Evolutionary conservation across 805 yeast species (phyloP), one percentile per base, ranked within the genome.

Genomic region (Myxozyma melibiosi): DNA sequence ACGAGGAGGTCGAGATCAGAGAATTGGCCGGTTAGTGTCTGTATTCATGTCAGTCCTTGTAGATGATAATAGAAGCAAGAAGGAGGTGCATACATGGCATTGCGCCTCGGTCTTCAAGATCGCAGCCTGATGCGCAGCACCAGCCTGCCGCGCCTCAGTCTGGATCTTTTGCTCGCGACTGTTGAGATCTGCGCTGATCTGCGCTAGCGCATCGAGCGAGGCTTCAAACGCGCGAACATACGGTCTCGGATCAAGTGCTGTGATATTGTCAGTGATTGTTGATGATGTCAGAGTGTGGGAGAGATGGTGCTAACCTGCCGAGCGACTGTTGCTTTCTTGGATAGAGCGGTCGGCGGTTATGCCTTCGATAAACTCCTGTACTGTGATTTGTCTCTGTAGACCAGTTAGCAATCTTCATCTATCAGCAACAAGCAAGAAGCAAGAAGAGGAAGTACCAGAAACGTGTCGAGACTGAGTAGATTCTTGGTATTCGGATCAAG

Each of bases 211-310:
- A 44, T 83, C 78, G 43, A 90, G 74, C 2, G 94, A 88, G 1
- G 91, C 83, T 69, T 92, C 97, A 70, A 94, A 91, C 0, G 96
- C 89, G 64, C 97, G 81, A 45, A 92, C 92, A 69, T 88, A 94
- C 1, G 98, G 98, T 67, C 89, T 90, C 1, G 98, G 97, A 67
- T 94, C 97, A 53, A 90, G 72, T 11, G 74, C 71, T 62, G 20
- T 31, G 20, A 22, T 38, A 28, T 14, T 4, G 46, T 31, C 24
- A n/a, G 34, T 28, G 9, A 20, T 14, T 11, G 6, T 14, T 20
- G 8, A 13, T 4, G 18, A 6, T 24, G 11, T 2, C 33, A 14
- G 40, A n/a, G n/a, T 9, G 6, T 22, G 16, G 20, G 31, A 20
- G n/a, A 20, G 40, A 31, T 6, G 44, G n/a, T 20, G 42, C 56